Base-by-base conservation (phyloP, 768 basidiomycete species). In the Leccinum boreale region DNA sequence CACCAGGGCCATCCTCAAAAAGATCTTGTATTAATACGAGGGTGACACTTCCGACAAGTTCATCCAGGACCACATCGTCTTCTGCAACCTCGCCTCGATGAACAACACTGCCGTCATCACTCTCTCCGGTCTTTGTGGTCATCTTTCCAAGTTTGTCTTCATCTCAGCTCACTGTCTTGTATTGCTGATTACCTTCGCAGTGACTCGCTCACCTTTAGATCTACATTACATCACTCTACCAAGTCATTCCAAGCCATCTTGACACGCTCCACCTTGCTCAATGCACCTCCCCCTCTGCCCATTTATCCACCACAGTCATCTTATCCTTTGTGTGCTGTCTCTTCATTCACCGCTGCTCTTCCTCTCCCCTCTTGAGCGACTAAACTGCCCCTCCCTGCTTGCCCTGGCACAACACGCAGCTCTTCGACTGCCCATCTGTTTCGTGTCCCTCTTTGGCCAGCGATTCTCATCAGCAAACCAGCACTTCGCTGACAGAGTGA, bases 111-210 rank as follows among this genome's bases (percentile, higher is more conserved):
- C 81, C 31, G 71, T 93, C 12, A 80, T 93, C 4, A 92, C 92
- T 0, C 74, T 95, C 36, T 94, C 92, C 0, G 96, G 95, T 5
- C 74, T 98, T 28, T 77, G 94, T 21, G 94, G 92, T 6, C 79
- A 76, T 4, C 70, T 92, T 12, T 75, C 79, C 48, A 79, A 81
- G 87, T 90, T 73, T 58, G 83, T 75, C 50, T 26, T 23, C 47
- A 10, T 21, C 48, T 61, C 80, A 12, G 35, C 14, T 65, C 21
- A 66, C 59, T 17, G 24, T 45, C 65, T 1, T 74, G 67, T 4
- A 10, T 2, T 70, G 78, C 57, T 65, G 69, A 44, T 36, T 0
- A 71, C 2, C 64, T 67, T 15, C 53, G 29, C 57, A 79, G 77
- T 35, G 68, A 70, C 47, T 63, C 68, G 0, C 66, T 83, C 33